Evolutionary conservation across 441 rosid species (phyloP), one percentile per base, ranked within the genome.

Genomic region (Macaranga tanarius): DNA sequence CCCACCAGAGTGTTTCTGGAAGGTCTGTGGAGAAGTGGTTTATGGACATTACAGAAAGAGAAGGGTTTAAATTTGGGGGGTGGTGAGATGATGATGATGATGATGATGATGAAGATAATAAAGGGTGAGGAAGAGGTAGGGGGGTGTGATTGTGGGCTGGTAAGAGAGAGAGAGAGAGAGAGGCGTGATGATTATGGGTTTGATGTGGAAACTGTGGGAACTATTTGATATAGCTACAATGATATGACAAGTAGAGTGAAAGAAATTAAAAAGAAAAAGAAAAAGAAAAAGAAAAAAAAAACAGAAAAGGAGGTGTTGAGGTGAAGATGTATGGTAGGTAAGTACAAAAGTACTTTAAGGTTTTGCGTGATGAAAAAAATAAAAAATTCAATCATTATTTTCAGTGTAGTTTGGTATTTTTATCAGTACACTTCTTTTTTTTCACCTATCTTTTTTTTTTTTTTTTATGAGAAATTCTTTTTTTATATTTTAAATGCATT

Each of bases 121-220:
- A 15, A 34, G 48, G 64, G 68, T 34, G 10, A 15, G 44, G 23
- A 28, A 42, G 2, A 16, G 16, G 51, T 16, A 48, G 51, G 45
- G 44, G 28, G 52, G n/a, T 69, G 67, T 40, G n/a, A 56, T 7
- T 67, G 75, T 20, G 74, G 19, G 61, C 58, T 25, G 58, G 54
- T 44, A 64, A 5, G 4, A 7, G 38, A 34, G n/a, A n/a, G n/a
- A n/a, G n/a, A n/a, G n/a, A 40, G 65, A 65, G 64, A 75, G 80
- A 75, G 78, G 55, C 40, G 81, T 68, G 80, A 70, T 65, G 74
- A 79, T 75, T 76, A 69, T 79, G 86, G 84, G 77, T 78, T 79
- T 79, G 89, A 79, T 82, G 90, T 78, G 83, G 81, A 79, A 85
- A 77, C 83, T 73, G 84, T 82, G 83, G 86, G 84, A 81, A 79